Percentiles rank a stretch among this genome's conserved stretches.
Evolutionary conservation across 345 rosid species (phyloP).

Genomic region (Gynandropsis gynandra): DNA sequence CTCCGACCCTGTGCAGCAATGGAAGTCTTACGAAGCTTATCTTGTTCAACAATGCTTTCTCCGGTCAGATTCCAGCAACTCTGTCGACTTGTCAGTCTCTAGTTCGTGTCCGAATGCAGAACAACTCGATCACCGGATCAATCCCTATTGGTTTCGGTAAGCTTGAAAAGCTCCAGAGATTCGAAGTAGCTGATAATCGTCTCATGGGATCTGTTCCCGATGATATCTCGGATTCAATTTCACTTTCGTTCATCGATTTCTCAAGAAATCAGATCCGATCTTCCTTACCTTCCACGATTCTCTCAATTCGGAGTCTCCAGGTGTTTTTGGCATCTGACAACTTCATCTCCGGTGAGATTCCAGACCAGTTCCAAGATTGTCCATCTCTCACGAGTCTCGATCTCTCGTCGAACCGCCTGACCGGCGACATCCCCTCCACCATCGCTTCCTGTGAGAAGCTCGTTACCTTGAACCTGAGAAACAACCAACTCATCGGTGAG

Average conservation of each 20-base stretch:
- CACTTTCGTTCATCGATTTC: slow-evolving; percentile 80
- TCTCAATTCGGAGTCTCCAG: slow-evolving; percentile 70
- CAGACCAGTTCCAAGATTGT: slow-evolving; percentile 85
- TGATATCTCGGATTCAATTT: slow-evolving; percentile 57
- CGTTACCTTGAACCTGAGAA: slow-evolving; percentile 58
- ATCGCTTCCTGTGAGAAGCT: slow-evolving; percentile 77
- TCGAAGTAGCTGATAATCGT: slow-evolving; percentile 68
- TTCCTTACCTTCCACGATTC: slow-evolving; percentile 66
- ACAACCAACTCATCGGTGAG: slow-evolving; percentile 56
- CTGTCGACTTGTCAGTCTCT: slow-evolving; percentile 52
- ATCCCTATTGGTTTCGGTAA: slow-evolving; percentile 80
- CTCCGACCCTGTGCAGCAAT: slow-evolving; percentile 51
- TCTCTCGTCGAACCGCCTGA: slow-evolving; percentile 65
- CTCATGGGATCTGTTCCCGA: slow-evolving; percentile 70
- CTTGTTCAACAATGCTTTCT: slow-evolving; percentile 72
- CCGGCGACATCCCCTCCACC: slow-evolving; percentile 71
- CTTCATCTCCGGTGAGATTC: slow-evolving; percentile 59
- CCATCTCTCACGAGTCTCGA: slow-evolving; percentile 78
- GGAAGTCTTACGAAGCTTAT: slow-evolving; percentile 88
- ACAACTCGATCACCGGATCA: slow-evolving; percentile 60
- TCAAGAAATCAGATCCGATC: slow-evolving; percentile 59
- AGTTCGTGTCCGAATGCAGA: slow-evolving; percentile 80
- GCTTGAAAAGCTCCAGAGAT: slow-evolving; percentile 69
- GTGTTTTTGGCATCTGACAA: slow-evolving; percentile 57
- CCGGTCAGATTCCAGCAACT: slow-evolving; percentile 60